A percentile compares a stretch with the other conserved stretches of the same genome.
Conservation (phyloP, 371 early-diverging fungal species). For the Mortierella sp. region DNA sequence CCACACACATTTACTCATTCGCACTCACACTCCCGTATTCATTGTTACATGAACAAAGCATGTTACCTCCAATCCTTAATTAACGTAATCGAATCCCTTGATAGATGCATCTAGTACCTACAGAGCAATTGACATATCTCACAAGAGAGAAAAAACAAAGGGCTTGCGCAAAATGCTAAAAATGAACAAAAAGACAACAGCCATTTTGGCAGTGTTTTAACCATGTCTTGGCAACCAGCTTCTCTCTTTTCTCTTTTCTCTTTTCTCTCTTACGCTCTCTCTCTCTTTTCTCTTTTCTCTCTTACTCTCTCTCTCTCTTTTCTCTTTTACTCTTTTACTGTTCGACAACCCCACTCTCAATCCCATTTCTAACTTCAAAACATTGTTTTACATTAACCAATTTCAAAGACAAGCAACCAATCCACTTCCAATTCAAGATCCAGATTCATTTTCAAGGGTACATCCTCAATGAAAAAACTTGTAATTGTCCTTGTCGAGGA, state of each 20-base stretch:
- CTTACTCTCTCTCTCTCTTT: background rate
- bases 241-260: background rate
- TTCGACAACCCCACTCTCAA: background rate
- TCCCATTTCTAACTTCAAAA: background rate
- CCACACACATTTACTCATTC: too few relatives aligned
- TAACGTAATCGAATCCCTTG: too few relatives aligned
- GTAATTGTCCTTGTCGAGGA: conserved; percentile 21
- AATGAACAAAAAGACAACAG: background rate
- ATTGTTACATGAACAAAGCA: too few relatives aligned
- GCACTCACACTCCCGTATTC: too few relatives aligned
- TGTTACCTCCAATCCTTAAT: too few relatives aligned
- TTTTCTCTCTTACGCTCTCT: background rate
- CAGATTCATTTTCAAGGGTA: background rate
- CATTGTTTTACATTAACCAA: background rate
- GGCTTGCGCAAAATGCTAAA: too few relatives aligned
- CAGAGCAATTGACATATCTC: too few relatives aligned
- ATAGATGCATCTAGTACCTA: too few relatives aligned
- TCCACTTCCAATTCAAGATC: too few relatives aligned
- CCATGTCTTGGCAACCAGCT: background rate
- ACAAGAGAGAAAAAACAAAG: background rate
- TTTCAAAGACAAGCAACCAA: background rate
- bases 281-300: background rate
- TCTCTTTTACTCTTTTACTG: background rate
- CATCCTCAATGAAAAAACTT: conserved; percentile 30
- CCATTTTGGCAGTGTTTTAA: background rate